phyloP scores from a whole-genome alignment of 1,284 basidiomycete species.

The Moesziomyces sp. region DNA sequence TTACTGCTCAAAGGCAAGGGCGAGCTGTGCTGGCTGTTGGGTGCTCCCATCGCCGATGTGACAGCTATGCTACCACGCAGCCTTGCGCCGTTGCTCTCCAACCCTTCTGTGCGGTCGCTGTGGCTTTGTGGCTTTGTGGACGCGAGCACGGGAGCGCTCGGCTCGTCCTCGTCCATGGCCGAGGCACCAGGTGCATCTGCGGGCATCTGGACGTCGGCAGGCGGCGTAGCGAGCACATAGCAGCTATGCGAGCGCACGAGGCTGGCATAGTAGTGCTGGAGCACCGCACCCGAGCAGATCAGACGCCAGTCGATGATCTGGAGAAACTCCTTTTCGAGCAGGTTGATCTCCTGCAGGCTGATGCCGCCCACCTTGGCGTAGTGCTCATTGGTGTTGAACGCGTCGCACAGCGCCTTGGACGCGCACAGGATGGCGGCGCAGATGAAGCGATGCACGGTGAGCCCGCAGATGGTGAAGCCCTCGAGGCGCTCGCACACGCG shows the following conservation, averaged over 20 bases:
- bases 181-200: too few relatives aligned
- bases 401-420: slow-evolving; percentile 65
- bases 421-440: slow-evolving; percentile 66
- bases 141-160: too few relatives aligned
- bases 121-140: too few relatives aligned
- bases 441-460: slow-evolving; percentile 67
- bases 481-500: slow-evolving; percentile 62
- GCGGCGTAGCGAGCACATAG: slow-evolving; percentile 25
- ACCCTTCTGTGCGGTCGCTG: too few relatives aligned
- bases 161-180: too few relatives aligned
- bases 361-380: slow-evolving; percentile 66
- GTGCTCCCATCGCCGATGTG: slow-evolving; percentile 4
- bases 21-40: slow-evolving; percentile 31
- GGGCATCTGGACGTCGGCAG: too few relatives aligned
- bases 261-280: slow-evolving; percentile 66
- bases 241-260: slow-evolving; percentile 57
- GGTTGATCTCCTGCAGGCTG: slow-evolving; percentile 64
- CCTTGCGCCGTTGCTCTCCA: not conserved
- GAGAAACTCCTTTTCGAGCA: slow-evolving; percentile 67
- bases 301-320: slow-evolving; percentile 65
- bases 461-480: slow-evolving; percentile 65
- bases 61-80: not conserved
- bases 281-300: slow-evolving; percentile 53
- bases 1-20: slow-evolving; percentile 26
- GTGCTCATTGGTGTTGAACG: slow-evolving; percentile 66